These are phyloP conservation scores for Coleophoma crateriformis DNA, from an alignment of 2,329 filamentous ascomycete species.

Conservation along the genomic window DNA sequence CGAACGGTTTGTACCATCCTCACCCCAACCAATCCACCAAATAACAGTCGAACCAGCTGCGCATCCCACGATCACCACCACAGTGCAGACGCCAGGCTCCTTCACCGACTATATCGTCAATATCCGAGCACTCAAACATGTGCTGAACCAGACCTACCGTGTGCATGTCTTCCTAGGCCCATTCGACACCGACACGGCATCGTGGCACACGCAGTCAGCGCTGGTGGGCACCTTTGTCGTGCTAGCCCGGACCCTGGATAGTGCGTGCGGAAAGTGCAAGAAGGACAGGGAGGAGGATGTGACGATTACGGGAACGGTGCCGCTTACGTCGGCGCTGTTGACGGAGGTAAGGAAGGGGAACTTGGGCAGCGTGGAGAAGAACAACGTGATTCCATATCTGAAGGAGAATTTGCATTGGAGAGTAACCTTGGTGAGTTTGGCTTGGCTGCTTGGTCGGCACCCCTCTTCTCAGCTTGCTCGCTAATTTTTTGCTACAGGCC, in stretches of 20 bases:
- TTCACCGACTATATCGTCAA: constrained; percentile 30
- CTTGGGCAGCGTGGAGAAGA: constrained; percentile 22
- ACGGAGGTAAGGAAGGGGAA: constrained; percentile 22
- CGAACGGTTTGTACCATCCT: constrained; percentile 6
- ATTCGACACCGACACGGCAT: constrained; percentile 19
- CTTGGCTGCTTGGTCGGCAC: no score
- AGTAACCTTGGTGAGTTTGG: constrained; percentile 7
- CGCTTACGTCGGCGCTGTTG: constrained; percentile 29
- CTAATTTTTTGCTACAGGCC: constrained; percentile 1
- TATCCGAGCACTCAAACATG: constrained; percentile 28
- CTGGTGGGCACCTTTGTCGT: constrained; percentile 33
- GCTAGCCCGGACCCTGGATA: constrained; percentile 13
- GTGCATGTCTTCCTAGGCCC: constrained; percentile 31
- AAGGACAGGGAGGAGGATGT: constrained; percentile 19
- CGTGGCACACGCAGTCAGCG: constrained; percentile 31
- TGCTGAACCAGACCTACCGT: constrained; percentile 27
- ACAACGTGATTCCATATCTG: constrained; percentile 26
- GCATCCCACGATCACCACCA: neutral
- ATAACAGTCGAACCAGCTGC: neutral
- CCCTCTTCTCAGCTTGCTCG: no score
- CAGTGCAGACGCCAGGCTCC: constrained; percentile 2
- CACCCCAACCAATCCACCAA: neutral
- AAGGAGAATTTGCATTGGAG: constrained; percentile 24
- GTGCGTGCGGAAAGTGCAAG: constrained; percentile 27
- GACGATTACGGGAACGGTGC: constrained; percentile 32